Conservation (phyloP, 352 stramenopile genomes). For the Phytopythium litorale region DNA sequence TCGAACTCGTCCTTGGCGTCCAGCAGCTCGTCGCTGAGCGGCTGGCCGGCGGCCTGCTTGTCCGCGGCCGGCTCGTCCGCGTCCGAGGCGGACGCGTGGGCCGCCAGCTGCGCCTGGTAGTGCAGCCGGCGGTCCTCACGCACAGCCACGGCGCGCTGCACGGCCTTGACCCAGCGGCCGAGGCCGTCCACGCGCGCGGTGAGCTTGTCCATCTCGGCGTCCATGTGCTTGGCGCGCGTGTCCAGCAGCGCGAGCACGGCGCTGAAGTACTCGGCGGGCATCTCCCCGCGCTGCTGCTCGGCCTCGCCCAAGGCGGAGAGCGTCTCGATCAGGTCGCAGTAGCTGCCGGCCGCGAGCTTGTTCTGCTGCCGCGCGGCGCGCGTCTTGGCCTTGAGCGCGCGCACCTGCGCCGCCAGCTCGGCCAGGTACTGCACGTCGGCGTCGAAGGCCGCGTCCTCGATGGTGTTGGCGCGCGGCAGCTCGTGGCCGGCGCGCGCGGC, state of each 20-base stretch:
- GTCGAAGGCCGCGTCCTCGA: slow-evolving; percentile 71
- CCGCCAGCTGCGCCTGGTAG: slow-evolving; percentile 75
- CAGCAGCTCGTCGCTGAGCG: slow-evolving; percentile 46
- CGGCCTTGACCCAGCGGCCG: slow-evolving; percentile 67
- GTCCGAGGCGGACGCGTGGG: slow-evolving; percentile 9
- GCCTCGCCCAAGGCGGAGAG: slow-evolving; percentile 62
- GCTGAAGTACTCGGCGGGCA: slow-evolving; percentile 58
- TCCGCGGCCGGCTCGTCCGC: slow-evolving; percentile 10
- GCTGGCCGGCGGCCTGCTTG: slow-evolving; percentile 20
- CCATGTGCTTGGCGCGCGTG: slow-evolving; percentile 69
- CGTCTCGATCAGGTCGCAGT: slow-evolving; percentile 82
- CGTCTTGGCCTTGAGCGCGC: slow-evolving; percentile 59
- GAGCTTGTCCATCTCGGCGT: slow-evolving; percentile 68
- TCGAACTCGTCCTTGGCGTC: slow-evolving; percentile 75
- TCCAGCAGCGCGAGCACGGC: slow-evolving; percentile 64
- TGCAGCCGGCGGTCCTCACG: slow-evolving; percentile 74
- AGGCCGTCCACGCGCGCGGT: slow-evolving; percentile 63
- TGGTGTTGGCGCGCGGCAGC: slow-evolving; percentile 32
- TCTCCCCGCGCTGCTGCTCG: slow-evolving; percentile 62
- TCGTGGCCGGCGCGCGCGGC: slow-evolving; percentile 45
- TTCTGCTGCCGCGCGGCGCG: slow-evolving; percentile 61
- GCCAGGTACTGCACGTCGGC: slow-evolving; percentile 60
- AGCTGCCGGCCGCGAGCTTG: slow-evolving; percentile 62
- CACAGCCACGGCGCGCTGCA: slow-evolving; percentile 64
- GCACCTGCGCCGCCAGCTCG: slow-evolving; percentile 57